Evolutionary conservation across 2,329 filamentous ascomycete species (phyloP), one percentile per base, ranked within the genome.

Genomic region (Penicillium sp.): DNA sequence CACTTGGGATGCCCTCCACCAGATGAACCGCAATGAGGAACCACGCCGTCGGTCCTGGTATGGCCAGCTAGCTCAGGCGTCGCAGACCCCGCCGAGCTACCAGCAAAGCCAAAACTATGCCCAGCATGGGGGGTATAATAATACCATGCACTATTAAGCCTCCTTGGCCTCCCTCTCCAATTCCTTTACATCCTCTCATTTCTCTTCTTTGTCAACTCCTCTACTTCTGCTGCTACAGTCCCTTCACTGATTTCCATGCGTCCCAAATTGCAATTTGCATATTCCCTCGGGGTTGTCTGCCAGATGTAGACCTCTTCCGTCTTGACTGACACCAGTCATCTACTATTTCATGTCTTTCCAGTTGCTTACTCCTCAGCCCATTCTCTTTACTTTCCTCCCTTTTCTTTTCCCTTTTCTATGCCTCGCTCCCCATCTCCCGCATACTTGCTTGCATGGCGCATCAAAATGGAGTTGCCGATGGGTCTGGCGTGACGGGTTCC

Each of bases 1-100:
- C 33, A 66, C 64, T 5, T 64, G 60, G 63, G 63, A 65, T 47
- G 57, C 58, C 32, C 43, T 66, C 11, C 62, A 62, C 29, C 62
- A 64, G 33, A 38, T 54, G 16, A 55, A 53, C 32, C 53, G 51
- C 14, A 43, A 56, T 6, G 58, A 64, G 29, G 58, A 64, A 36
- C 56, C 59, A 7, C 60, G 64, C 11, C 60, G 59, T 15, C 53
- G 54, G 15, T 60, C 59, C 10, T 64, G 61, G 62, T 62, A 60
- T 36, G 57, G 60, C 15, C 57, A 58, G 28, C 51, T 58, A 19
- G 43, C 50, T n/a, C 45, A 54, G n/a, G 48, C 53, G 21, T 42
- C 53, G n/a, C 50, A 48, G 17, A 47, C 44, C 5, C 49, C 56
- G 3, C 45, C 58, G 5, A 41, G 36, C 10, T 57, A 65, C 43